A percentile compares a stretch with the other conserved stretches of the same genome.
Conservation (phyloP, 345 rosid genomes). For the Acer yangbiense region DNA sequence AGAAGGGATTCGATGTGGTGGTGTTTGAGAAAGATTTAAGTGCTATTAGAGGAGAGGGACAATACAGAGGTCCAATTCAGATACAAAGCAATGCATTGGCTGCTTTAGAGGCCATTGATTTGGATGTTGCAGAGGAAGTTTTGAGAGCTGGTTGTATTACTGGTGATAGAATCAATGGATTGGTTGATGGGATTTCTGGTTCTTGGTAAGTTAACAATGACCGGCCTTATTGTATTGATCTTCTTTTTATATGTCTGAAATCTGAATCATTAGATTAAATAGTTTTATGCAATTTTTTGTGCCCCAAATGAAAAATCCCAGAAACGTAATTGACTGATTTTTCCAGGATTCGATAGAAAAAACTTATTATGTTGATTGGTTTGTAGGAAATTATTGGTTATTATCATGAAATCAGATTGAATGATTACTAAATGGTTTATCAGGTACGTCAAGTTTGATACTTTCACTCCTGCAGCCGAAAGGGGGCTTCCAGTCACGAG, state of each 20-base stretch:
- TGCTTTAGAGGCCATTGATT: constrained; percentile 92
- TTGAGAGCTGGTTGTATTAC: constrained; percentile 87
- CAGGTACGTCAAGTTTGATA: constrained; percentile 94
- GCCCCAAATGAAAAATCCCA: not conserved
- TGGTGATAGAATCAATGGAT: constrained; percentile 91
- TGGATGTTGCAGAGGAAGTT: constrained; percentile 81
- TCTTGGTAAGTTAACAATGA: constrained; percentile 57
- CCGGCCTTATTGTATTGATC: not conserved
- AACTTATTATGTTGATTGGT: not conserved
- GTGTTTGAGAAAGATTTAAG: constrained; percentile 92
- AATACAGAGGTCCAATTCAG: constrained; percentile 96
- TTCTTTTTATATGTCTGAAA: no score
- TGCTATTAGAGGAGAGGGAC: constrained; percentile 95
- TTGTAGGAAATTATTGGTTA: constrained; percentile 11
- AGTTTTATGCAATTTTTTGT: not conserved
- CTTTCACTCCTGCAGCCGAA: constrained; percentile 91
- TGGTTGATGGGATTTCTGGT: constrained; percentile 94
- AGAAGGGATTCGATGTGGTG: constrained; percentile 78
- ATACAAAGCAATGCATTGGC: constrained; percentile 95
- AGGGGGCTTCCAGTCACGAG: constrained; percentile 89
- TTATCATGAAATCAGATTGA: constrained; percentile 21
- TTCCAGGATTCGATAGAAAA: not conserved
- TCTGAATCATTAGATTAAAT: not conserved
- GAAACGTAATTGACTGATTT: not conserved
- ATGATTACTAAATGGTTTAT: constrained; percentile 24